Percentiles rank a stretch among this genome's conserved stretches.
These are phyloP conservation scores for Amyloporia xantha DNA, from an alignment of 768 basidiomycete genomes.

Conservation along the genomic window DNA sequence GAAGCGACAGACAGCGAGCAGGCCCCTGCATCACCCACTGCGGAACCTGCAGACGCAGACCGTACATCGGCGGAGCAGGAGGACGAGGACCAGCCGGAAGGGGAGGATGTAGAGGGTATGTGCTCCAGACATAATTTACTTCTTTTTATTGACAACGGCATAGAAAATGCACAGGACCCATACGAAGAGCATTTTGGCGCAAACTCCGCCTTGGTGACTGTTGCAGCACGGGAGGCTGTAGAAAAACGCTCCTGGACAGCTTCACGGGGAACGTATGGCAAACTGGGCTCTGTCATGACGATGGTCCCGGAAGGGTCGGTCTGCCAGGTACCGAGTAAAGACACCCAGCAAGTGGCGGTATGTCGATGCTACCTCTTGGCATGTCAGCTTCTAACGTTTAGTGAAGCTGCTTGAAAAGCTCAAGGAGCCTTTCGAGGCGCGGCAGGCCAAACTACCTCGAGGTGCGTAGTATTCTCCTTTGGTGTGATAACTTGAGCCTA, in stretches of 20 bases:
- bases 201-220: slow-evolving; percentile 44
- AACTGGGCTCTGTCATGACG: slow-evolving; percentile 50
- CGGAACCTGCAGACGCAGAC: slow-evolving; percentile 15
- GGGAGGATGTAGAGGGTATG: slow-evolving; percentile 13
- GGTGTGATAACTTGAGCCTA: no score
- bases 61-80: slow-evolving; percentile 12
- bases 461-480: no score
- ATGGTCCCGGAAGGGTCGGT: slow-evolving; percentile 39
- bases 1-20: slow-evolving; percentile 6
- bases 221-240: slow-evolving; percentile 41
- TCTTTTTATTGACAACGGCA: not conserved
- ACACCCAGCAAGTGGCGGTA: not conserved
- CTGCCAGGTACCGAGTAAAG: not conserved
- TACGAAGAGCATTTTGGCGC: slow-evolving; percentile 77
- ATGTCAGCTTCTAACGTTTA: not conserved
- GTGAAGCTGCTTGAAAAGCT: slow-evolving; percentile 53
- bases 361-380: not conserved
- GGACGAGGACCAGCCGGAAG: slow-evolving; percentile 18
- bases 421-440: slow-evolving; percentile 43
- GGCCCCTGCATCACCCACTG: not conserved
- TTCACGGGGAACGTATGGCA: slow-evolving; percentile 42
- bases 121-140: not conserved
- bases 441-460: slow-evolving; percentile 46
- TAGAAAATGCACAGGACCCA: slow-evolving; percentile 29
- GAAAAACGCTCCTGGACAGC: slow-evolving; percentile 54